Base-by-base conservation (phyloP, 306 rosid genomes). In the Prunus dulcis region DNA sequence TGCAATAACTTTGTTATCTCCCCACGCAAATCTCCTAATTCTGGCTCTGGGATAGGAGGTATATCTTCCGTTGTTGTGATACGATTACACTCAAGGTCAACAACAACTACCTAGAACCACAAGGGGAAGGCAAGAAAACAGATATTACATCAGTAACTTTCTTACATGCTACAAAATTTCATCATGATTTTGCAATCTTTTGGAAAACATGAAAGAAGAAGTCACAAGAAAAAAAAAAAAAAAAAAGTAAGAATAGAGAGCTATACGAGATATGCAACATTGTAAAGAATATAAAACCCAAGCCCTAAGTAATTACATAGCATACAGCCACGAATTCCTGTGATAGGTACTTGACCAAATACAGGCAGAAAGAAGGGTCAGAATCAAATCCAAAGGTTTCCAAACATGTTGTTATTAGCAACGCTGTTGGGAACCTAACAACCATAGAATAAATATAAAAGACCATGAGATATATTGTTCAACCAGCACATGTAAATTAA, bases 21-120 rank as follows among this genome's bases (percentile, higher is more conserved):
- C 43, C 84, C 85, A 83, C 93, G 99, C 78, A 95, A 83, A 77
- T 83, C 56, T 82, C 92, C 85, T 41, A 84, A 79, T 79, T 95
- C 99, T 60, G 96, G 99, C 84, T 92, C 96, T 22, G 99, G 99
- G 84, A 95, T 84, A 75, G 93, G 87, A n/a, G 99, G 99, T 77
- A 95, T 92, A 69, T 95, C 99, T 85, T 95, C 99, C 18, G 98
- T 57, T 34, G 97, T 92, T 60, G 98, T 86, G 79, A 92, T 89
- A 63, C 84, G 84, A 82, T 95, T 95, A 84, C 81, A 87, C 68
- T 89, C 99, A 72, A 95, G 99, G 85, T 95, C 98, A 88, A 95
- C 99, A 80, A 95, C 82, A 73, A 95, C 99, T 53, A 95, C 99
- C 99, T 95, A 84, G 47, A 87, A 68, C 69, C 68, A 73, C 7